phyloP scores from a whole-genome alignment of 306 rosid genomes.

The Vigna unguiculata region DNA sequence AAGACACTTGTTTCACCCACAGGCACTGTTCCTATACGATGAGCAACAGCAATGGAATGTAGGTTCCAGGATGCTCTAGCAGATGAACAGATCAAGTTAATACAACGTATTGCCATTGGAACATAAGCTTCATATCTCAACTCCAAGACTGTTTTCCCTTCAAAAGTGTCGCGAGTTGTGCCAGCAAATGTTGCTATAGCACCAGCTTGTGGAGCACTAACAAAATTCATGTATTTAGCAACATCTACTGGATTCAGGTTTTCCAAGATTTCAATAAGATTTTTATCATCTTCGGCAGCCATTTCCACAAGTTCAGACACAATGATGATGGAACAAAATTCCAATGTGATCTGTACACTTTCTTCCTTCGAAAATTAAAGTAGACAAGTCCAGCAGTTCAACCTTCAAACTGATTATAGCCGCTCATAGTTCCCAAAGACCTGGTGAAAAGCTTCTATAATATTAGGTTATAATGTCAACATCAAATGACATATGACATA shows the following conservation, averaged over 20 bases:
- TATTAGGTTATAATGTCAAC: slow-evolving; percentile 29
- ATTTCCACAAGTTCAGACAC: slow-evolving; percentile 41
- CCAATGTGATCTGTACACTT: background rate
- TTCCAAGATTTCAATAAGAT: slow-evolving; percentile 79
- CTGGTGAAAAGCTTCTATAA: slow-evolving; percentile 1
- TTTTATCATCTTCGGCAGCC: slow-evolving; percentile 70
- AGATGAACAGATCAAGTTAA: slow-evolving; percentile 74
- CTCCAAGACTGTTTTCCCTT: slow-evolving; percentile 84
- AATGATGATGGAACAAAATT: slow-evolving; percentile 15
- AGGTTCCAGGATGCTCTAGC: slow-evolving; percentile 83
- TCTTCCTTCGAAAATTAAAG: slow-evolving; percentile 16
- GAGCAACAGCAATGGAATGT: slow-evolving; percentile 81
- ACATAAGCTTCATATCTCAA: slow-evolving; percentile 81
- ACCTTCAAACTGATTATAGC: slow-evolving; percentile 33
- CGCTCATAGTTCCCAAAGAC: slow-evolving; percentile 17
- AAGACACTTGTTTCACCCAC: slow-evolving; percentile 86
- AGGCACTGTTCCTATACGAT: slow-evolving; percentile 80
- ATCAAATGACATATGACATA: slow-evolving; percentile 17
- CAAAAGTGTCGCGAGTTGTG: slow-evolving; percentile 83
- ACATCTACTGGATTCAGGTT: slow-evolving; percentile 59
- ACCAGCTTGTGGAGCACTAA: slow-evolving; percentile 85
- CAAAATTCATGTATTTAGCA: slow-evolving; percentile 69
- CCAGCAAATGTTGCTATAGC: slow-evolving; percentile 92
- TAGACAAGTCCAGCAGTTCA: slow-evolving; percentile 8
- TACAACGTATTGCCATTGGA: slow-evolving; percentile 83